Conservation (phyloP, 208 protist genomes). For the Trypanosoma mega region DNA sequence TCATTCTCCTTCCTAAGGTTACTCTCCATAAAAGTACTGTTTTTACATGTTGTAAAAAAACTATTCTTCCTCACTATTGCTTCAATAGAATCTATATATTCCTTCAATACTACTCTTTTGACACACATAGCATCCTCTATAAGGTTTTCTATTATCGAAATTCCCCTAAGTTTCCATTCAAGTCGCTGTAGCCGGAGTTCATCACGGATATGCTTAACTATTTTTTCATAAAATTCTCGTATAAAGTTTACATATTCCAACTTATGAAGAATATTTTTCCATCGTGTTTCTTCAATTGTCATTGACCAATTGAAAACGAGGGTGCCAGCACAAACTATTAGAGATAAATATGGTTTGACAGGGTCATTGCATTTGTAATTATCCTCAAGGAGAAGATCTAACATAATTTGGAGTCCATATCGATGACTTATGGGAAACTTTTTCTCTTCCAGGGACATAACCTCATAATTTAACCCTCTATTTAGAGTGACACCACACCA, state of each 20-base stretch:
- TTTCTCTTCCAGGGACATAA: slow-evolving; percentile 22
- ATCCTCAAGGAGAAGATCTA: slow-evolving; percentile 49
- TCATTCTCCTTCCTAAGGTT: not conserved
- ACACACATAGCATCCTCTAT: slow-evolving; percentile 19
- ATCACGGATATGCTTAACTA: slow-evolving; percentile 6
- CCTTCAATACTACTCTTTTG: slow-evolving; percentile 20
- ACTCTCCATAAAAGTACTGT: not conserved
- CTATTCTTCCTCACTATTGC: not conserved
- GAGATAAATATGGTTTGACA: slow-evolving; percentile 36
- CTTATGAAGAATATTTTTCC: not conserved
- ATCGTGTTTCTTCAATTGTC: not conserved
- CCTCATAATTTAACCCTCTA: slow-evolving; percentile 9
- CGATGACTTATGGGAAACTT: slow-evolving; percentile 32
- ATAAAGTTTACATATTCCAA: not conserved
- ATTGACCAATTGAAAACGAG: slow-evolving; percentile 22
- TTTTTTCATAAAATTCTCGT: slow-evolving; percentile 17
- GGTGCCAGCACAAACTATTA: slow-evolving; percentile 41
- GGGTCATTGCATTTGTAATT: not conserved
- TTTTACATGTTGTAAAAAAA: not conserved
- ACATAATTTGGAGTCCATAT: slow-evolving; percentile 38
- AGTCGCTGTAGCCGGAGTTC: not conserved
- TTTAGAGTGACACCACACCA: slow-evolving; percentile 13
- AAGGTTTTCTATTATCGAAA: slow-evolving; percentile 17
- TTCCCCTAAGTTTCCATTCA: not conserved
- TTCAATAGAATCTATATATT: not conserved